Base-by-base conservation (phyloP, 1,139 yeast genomes). In the Saccharomyces hybrid region DNA sequence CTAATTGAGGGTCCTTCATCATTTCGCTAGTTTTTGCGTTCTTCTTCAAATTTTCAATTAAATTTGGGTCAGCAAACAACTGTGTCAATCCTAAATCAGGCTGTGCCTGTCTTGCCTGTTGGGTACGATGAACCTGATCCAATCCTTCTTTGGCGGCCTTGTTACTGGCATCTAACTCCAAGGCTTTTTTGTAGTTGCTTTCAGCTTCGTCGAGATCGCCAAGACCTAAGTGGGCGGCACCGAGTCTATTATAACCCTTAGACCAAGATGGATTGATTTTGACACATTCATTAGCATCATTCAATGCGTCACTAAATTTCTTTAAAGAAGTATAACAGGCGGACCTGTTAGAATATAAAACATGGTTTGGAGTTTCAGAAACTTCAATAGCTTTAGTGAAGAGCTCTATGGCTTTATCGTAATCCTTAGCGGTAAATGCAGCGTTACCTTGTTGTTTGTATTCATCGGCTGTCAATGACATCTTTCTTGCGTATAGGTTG, bases 231-330 rank as follows among this genome's bases (percentile, higher is more conserved):
- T 85, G 83, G 34, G 99, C 99, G 61, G 97, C 93, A 55, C 90
- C 99, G 51, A 88, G 86, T 73, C 99, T 85, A 66, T 84, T 86
- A 76, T 86, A 88, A 50, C 98, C 99, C 73, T 93, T 93, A 23
- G 96, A 90, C 97, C 98, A 93, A 2, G 82, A 60, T 25, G 88
- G 83, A 61, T 88, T 89, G 73, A 89, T 82, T 65, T 80, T 79
- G 52, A 87, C 83, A 73, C 96, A 86, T 66, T 85, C 81, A 59
- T 87, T 74, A 27, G 98, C 98, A 70, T 93, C 98, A 55, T 77
- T 75, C 57, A 89, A 76, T 2, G 98, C 98, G 58, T 83, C 75
- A 38, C 73, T 71, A 66, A 83, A 93, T 62, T 89, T 73, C 67
- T 84, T 84, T 73, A 85, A 73, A 13, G 96, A 88, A 3, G 97